phyloP scores from a whole-genome alignment of 495 filamentous ascomycete species.

The Lepraria neglecta region DNA sequence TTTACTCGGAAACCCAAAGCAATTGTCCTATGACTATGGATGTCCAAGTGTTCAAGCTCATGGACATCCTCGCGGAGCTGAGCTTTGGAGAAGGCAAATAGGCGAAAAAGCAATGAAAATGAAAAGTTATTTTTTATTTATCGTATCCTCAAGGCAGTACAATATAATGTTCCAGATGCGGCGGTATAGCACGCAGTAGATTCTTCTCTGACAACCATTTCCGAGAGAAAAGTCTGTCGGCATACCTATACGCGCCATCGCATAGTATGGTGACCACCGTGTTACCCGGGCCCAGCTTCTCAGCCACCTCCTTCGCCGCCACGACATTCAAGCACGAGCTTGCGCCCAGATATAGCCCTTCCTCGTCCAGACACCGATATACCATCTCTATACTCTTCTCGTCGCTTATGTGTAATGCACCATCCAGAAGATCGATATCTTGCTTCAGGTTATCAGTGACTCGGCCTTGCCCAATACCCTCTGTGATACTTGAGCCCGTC shows the following conservation, averaged over 20 bases:
- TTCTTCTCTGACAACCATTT: constrained; percentile 86
- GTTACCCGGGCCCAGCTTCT: constrained; percentile 81
- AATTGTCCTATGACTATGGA: no score
- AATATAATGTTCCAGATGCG: constrained; percentile 84
- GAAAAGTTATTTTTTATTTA: not conserved
- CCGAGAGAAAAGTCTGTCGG: constrained; percentile 81
- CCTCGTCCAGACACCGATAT: constrained; percentile 93
- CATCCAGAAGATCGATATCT: constrained; percentile 79
- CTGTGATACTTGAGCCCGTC: constrained; percentile 84
- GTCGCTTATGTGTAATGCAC: constrained; percentile 77
- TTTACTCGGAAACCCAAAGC: no score
- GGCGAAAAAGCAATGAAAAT: no score
- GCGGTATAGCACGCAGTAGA: constrained; percentile 73
- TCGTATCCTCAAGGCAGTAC: constrained; percentile 59
- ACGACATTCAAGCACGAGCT: constrained; percentile 91
- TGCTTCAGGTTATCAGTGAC: constrained; percentile 86
- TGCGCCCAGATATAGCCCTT: constrained; percentile 92
- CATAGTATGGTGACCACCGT: constrained; percentile 91
- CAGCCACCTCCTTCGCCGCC: constrained; percentile 87
- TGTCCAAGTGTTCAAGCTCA: no score
- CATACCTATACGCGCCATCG: constrained; percentile 94
- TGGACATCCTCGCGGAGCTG: no score
- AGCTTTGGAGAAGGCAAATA: no score
- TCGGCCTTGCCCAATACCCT: constrained; percentile 96
- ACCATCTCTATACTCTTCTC: constrained; percentile 98